Evolutionary conservation across 2,329 filamentous ascomycete species (phyloP), one percentile per base, ranked within the genome.

Genomic region (Xylaria sp.): DNA sequence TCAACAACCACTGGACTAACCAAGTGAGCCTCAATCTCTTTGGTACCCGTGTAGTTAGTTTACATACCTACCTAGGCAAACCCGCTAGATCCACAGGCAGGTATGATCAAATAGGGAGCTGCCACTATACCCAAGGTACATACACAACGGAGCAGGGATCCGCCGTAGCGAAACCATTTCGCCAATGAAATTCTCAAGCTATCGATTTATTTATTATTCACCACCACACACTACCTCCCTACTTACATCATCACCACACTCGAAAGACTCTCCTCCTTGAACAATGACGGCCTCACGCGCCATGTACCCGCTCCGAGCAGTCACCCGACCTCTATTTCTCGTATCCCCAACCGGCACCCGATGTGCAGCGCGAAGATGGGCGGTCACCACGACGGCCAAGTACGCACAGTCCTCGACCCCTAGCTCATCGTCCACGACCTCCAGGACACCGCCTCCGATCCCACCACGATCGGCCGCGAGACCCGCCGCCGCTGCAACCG

Each of bases 281-380:
- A 25, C 55, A 7, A 49, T 50, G 17, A 66, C 75, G 72, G 70
- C 73, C 15, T 73, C 73, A 31, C 69, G 71, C 63, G 61, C 71
- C 20, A 55, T 74, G 61, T 66, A 62, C 22, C 73, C 73, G 49
- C 66, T 76, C 1, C 70, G 71, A 15, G 69, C 65, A 45, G 72
- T 63, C 1, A 64, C 66, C 25, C 54, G 66, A 39, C 53, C 29
- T 2, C 27, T 71, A 27, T 47, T 31, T 29, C 44, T 69, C 20
- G 49, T 20, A 11, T 39, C 64, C n/a, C 38, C 29, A n/a, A 45
- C 3, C 44, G 11, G 56, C 29, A 33, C 13, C 17, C 61, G 57
- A 38, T 49, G 61, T 59, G 9, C 33, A 29, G 27, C 60, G 10
- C 61, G 65, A 31, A 50, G 57, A 20, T 20, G 72, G 51, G 51